Evolutionary conservation across 306 rosid species (phyloP), one percentile per base, ranked within the genome.

Genomic region (Benincasa hispida): DNA sequence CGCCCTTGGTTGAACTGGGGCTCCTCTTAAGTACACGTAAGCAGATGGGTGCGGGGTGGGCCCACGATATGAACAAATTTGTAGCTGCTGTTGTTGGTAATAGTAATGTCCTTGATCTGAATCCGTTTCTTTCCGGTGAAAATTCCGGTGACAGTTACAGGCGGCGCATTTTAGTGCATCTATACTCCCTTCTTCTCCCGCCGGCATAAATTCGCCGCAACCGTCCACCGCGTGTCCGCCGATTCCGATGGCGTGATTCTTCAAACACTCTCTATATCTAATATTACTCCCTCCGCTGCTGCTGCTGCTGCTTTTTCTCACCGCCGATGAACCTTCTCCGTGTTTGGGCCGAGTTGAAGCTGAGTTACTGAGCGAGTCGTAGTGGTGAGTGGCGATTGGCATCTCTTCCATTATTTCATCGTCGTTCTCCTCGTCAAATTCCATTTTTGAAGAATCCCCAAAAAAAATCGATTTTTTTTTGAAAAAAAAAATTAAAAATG

Each of bases 131-230:
- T 88, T 89, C 37, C 95, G 91, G 84, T 93, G 98, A 75, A 93
- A 93, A 58, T 91, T 93, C 25, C 98, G 95, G 88, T 93, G 98
- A 55, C 98, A 93, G 87, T 80, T 83, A 72, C 98, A 93, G 25
- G 98, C 97, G 55, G 97, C 98, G 83, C 98, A 93, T 77, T 83
- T 88, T 9, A 91, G 89, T 12, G 89, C 93, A 78, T 93, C 97
- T 2, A 93, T 79, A 5, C 92, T 82, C 1, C 97, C 97, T 68
- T 88, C 96, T 8, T 82, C 93, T 0, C 98, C 98, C 0, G 93
- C 91, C 0, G 96, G 87, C 47, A 91, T 53, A 74, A 93, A 93
- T 91, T 91, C 97, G 30, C 98, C 78, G 72, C 98, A 93, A 1
- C 97, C 98, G 62, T 93, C 98, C 5, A 93, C 84, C 34, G 97